Conservation (phyloP, 345 rosid genomes). For the Populus alba region DNA sequence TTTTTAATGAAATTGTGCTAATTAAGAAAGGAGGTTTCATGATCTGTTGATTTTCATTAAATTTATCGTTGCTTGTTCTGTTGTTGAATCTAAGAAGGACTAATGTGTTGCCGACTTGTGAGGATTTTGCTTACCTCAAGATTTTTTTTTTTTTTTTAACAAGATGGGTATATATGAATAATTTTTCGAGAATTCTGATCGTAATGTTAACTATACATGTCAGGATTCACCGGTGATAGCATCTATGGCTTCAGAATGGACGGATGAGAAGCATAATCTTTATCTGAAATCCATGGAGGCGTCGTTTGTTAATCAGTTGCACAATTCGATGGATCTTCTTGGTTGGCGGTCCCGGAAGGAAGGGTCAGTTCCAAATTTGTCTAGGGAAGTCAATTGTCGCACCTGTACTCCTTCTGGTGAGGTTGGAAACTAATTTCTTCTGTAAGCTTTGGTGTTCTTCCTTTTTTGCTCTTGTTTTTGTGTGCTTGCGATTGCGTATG, state of each 20-base stretch:
- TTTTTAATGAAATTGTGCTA: neutral
- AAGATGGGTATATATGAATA: neutral
- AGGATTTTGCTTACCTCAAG: neutral
- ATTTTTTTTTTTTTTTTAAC: neutral
- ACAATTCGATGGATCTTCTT: conserved; percentile 45
- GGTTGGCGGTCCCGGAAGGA: conserved; percentile 35
- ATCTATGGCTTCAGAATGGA: conserved; percentile 56
- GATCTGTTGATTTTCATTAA: neutral
- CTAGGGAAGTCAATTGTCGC: conserved; percentile 20
- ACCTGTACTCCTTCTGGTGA: conserved; percentile 45
- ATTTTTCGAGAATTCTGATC: conserved; percentile 11
- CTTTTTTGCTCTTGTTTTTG: neutral
- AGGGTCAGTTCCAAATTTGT: conserved; percentile 25
- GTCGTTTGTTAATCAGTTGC: conserved; percentile 71
- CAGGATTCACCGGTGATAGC: conserved; percentile 45
- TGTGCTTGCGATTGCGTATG: neutral
- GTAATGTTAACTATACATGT: conserved; percentile 1
- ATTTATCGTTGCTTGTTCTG: neutral
- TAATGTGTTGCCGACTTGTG: neutral
- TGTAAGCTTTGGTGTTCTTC: neutral
- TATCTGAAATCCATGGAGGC: conserved; percentile 92
- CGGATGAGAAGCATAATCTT: conserved; percentile 83
- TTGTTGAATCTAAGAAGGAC: neutral
- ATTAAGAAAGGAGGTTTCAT: neutral
- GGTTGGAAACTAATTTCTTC: conserved; percentile 38